Conservation (phyloP, 208 protist genomes). For the Herpetomonas tarakana region DNA sequence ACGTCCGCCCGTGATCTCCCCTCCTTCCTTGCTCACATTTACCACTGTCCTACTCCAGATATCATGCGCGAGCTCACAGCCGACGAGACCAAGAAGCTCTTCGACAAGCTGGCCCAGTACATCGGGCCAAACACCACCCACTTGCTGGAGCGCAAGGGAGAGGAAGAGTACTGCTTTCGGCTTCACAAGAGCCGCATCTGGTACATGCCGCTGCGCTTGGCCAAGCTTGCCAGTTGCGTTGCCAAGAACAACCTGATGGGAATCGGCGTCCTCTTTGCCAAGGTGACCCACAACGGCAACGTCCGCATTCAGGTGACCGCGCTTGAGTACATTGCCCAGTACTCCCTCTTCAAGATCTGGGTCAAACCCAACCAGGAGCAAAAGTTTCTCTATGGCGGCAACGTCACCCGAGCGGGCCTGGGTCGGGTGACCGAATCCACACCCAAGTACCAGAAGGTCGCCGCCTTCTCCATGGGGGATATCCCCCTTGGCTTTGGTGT, state of each 20-base stretch:
- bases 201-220: conserved; percentile 86
- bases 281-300: conserved; percentile 88
- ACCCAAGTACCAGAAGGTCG: conserved; percentile 96
- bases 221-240: conserved; percentile 84
- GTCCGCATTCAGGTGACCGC: conserved; percentile 90
- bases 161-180: conserved; percentile 88
- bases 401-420: conserved; percentile 97
- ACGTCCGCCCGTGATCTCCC: too few relatives aligned
- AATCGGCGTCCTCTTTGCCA: conserved; percentile 88
- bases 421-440: conserved; percentile 98
- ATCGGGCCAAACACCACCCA: conserved; percentile 89
- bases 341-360: conserved; percentile 98
- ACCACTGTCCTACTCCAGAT: too few relatives aligned
- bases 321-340: conserved; percentile 90
- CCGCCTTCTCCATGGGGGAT: conserved; percentile 97
- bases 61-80: conserved; percentile 79
- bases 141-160: conserved; percentile 69
- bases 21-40: too few relatives aligned
- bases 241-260: conserved; percentile 88
- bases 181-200: conserved; percentile 91
- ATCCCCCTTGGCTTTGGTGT: conserved; percentile 98
- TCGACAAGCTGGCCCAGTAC: conserved; percentile 92
- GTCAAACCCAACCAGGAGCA: conserved; percentile 99
- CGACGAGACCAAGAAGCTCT: conserved; percentile 88
- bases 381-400: conserved; percentile 98